Conservation (phyloP, 768 basidiomycete genomes). For the Xanthoconium purpureum region DNA sequence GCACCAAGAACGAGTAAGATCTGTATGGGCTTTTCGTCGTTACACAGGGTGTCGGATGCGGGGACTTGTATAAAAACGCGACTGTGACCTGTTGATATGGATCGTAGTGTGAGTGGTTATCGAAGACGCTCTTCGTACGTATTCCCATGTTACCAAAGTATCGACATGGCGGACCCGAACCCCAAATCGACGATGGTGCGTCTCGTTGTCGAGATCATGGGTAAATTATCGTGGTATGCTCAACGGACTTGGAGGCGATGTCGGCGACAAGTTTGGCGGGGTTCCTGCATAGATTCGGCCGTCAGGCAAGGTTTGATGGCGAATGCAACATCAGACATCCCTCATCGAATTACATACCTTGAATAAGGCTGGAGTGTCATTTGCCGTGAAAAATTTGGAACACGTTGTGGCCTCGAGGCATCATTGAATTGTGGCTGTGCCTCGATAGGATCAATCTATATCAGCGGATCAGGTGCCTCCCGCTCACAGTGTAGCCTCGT, state of each 20-base stretch:
- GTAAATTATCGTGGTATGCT: background rate
- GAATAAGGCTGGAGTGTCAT: background rate
- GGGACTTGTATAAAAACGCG: slow-evolving; percentile 17
- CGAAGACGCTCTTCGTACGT: background rate
- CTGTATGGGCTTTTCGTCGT: slow-evolving; percentile 45
- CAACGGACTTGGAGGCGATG: background rate
- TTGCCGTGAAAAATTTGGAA: background rate
- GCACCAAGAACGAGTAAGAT: slow-evolving; percentile 47
- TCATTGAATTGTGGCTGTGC: slow-evolving; percentile 18
- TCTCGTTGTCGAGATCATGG: background rate
- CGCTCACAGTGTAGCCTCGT: slow-evolving; percentile 4
- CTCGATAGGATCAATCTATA: background rate
- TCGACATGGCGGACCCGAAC: background rate
- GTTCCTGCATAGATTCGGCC: background rate
- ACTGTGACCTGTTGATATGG: slow-evolving; percentile 1
- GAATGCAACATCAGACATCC: background rate
- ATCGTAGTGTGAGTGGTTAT: background rate
- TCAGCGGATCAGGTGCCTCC: background rate
- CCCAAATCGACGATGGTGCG: background rate
- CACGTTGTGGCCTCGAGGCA: slow-evolving; percentile 27
- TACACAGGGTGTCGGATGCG: slow-evolving; percentile 45
- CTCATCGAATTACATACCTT: too few relatives aligned
- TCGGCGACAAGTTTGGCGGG: background rate
- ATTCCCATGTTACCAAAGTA: background rate
- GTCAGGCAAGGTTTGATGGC: background rate